Percentiles rank a stretch among this genome's conserved stretches.
phyloP scores from a whole-genome alignment of 2,329 filamentous ascomycete genomes.

The Gnomoniopsis smithogilvyi region DNA sequence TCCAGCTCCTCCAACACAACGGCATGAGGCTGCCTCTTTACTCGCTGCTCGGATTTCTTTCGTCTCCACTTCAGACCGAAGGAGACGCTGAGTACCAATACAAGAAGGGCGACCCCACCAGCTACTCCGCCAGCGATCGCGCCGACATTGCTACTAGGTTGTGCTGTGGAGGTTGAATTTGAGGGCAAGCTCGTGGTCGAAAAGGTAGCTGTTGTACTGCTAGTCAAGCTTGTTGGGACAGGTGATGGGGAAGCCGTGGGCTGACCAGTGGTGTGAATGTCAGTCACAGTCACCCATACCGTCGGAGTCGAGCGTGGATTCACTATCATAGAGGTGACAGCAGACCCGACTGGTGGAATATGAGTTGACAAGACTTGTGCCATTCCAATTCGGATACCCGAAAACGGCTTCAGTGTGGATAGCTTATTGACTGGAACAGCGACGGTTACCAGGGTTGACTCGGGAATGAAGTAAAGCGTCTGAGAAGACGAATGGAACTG shows the following conservation, averaged over 20 bases:
- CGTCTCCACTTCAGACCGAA: not conserved
- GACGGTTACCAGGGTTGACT: no score
- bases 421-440: no score
- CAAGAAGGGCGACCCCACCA: not conserved
- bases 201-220: no score
- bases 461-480: no score
- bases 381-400: no score
- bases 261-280: not conserved
- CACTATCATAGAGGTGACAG: not conserved
- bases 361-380: no score
- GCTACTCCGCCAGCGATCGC: not conserved
- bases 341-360: no score
- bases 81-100: not conserved
- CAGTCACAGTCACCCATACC: no score
- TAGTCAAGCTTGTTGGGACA: not conserved
- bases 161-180: not conserved
- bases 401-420: no score
- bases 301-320: not conserved
- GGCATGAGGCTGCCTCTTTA: not conserved
- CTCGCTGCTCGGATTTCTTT: not conserved
- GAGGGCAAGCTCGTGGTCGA: not conserved
- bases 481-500: no score
- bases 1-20: not conserved
- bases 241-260: no score
- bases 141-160: not conserved